Percentiles rank a stretch among this genome's conserved stretches.
Evolutionary conservation across 495 filamentous ascomycete species (phyloP).

Genomic region (Tetracladium setigerum): DNA sequence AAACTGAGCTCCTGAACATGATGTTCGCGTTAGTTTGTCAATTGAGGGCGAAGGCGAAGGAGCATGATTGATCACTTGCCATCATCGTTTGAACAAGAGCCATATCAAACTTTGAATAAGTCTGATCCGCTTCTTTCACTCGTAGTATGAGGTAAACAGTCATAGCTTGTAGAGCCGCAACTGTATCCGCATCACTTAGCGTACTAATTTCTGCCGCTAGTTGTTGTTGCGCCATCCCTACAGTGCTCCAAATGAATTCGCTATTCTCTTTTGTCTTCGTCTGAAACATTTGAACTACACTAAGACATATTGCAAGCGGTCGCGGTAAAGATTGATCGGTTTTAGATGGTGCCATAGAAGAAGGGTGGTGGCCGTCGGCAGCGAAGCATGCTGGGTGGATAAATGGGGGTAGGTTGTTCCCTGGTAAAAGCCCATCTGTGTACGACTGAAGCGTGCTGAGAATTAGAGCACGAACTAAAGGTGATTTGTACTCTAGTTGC

Average conservation of each 20-base stretch:
- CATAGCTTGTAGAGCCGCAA: slow-evolving; percentile 9
- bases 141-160: slow-evolving; percentile 8
- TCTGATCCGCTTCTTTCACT: background rate
- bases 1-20: background rate
- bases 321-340: background rate
- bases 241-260: slow-evolving; percentile 6
- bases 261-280: slow-evolving; percentile 7
- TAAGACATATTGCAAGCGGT: slow-evolving; percentile 2
- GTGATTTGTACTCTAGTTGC: background rate
- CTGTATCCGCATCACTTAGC: background rate
- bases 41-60: background rate
- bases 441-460: slow-evolving; percentile 2
- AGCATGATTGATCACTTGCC: background rate
- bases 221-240: slow-evolving; percentile 4
- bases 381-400: background rate
- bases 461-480: slow-evolving; percentile 1
- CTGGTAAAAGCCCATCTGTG: background rate
- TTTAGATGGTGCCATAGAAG: background rate
- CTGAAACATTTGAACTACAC: slow-evolving; percentile 1
- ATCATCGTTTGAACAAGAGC: slow-evolving; percentile 7
- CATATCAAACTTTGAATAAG: slow-evolving; percentile 5
- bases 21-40: background rate
- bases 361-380: background rate
- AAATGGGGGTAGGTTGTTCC: slow-evolving; percentile 2
- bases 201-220: background rate